Percentiles rank a stretch among this genome's conserved stretches.
Evolutionary conservation across 345 rosid genomes (phyloP).

Genomic region (Eucalyptus tenuipes): DNA sequence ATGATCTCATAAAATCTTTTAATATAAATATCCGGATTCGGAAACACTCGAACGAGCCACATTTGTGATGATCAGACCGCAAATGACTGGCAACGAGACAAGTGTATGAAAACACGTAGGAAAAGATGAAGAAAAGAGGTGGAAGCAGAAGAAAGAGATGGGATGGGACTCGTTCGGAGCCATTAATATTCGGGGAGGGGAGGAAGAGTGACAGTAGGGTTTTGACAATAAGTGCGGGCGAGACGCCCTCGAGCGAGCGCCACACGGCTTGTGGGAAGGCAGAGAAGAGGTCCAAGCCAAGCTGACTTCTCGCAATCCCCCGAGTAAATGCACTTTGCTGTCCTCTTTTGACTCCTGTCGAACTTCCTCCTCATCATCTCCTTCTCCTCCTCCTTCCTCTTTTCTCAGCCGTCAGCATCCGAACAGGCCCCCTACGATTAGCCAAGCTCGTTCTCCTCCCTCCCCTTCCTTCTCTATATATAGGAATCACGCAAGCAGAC

Average conservation of each 20-base stretch:
- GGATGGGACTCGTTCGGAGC: neutral
- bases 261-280: neutral
- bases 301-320: neutral
- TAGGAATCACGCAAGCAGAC: neutral
- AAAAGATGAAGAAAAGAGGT: neutral
- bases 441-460: neutral
- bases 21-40: rapidly evolving
- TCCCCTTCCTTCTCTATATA: neutral
- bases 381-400: neutral
- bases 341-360: neutral
- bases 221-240: neutral
- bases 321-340: neutral
- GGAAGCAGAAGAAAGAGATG: neutral
- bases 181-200: neutral
- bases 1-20: rapidly evolving
- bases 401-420: neutral
- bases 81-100: neutral
- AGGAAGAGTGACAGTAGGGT: neutral
- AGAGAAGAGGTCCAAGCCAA: neutral
- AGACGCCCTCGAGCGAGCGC: neutral
- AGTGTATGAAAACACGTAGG: neutral
- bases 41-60: neutral
- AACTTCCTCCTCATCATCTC: too few relatives aligned
- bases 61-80: neutral
- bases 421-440: neutral